Conservation (phyloP, 306 rosid genomes). For the Canavalia gladiata region DNA sequence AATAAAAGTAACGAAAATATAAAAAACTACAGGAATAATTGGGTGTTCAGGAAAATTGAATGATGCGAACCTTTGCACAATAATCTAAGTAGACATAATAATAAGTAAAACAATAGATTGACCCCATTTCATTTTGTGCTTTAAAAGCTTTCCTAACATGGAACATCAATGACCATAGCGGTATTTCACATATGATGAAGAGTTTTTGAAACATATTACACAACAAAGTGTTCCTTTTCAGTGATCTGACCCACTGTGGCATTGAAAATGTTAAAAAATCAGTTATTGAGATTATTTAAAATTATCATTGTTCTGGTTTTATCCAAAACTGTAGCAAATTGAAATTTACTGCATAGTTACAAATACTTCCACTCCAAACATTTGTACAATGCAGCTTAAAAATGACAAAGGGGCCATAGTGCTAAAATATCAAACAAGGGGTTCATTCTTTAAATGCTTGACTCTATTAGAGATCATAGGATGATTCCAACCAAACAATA, state of each 20-base stretch:
- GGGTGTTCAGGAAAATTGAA: neutral
- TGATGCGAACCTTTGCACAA: conserved; percentile 14
- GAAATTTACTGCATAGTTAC: conserved; percentile 1
- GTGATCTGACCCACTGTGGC: neutral
- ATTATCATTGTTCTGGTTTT: neutral
- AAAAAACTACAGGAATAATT: neutral
- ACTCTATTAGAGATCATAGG: neutral
- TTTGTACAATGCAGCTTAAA: neutral
- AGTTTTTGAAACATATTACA: neutral
- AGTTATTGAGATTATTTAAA: neutral
- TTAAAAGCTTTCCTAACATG: neutral
- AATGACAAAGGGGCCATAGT: neutral
- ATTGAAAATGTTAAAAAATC: neutral
- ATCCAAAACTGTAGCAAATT: neutral
- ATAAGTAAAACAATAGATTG: conserved; percentile 15
- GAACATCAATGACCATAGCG: neutral
- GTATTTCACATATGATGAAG: neutral
- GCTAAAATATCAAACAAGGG: neutral
- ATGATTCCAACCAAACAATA: neutral
- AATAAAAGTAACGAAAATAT: conserved; percentile 7
- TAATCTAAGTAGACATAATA: conserved; percentile 1
- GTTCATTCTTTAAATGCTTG: conserved; percentile 2
- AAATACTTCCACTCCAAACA: neutral
- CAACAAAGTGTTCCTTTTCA: neutral
- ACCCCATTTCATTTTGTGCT: neutral